Conservation (phyloP, 2,329 filamentous ascomycete species). For the Elsinoe ampelina region DNA sequence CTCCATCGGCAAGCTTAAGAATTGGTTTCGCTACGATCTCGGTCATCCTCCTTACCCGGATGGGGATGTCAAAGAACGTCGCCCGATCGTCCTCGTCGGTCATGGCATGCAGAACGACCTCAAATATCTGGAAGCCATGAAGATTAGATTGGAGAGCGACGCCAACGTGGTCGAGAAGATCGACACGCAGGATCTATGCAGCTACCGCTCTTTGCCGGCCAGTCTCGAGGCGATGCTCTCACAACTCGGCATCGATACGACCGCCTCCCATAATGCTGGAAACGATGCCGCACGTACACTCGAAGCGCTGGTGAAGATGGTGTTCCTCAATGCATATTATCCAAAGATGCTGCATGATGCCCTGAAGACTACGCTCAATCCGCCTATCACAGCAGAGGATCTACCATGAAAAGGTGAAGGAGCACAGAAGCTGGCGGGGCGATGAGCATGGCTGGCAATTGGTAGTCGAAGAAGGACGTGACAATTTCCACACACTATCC, state of each 20-base stretch:
- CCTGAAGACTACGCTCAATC: background rate
- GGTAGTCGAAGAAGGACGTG: too few species aligned
- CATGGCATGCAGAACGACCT: slow-evolving; percentile 21
- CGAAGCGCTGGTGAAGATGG: slow-evolving; percentile 21
- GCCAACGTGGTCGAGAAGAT: slow-evolving; percentile 16
- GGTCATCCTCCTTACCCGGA: background rate
- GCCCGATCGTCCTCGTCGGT: slow-evolving; percentile 22
- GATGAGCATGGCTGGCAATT: too few species aligned
- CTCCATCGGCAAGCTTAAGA: slow-evolving; percentile 11
- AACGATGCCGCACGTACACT: slow-evolving; percentile 20
- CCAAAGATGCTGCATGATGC: background rate
- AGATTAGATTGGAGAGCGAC: slow-evolving; percentile 12
- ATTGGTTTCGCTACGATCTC: background rate
- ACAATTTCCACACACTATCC: too few species aligned
- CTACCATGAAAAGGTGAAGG: background rate
- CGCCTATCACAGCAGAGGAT: background rate
- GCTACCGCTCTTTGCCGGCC: slow-evolving; percentile 17
- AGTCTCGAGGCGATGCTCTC: slow-evolving; percentile 17
- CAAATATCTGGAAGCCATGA: slow-evolving; percentile 17
- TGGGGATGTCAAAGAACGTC: background rate
- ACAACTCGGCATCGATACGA: slow-evolving; percentile 11
- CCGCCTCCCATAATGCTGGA: slow-evolving; percentile 17
- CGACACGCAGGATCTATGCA: slow-evolving; percentile 20
- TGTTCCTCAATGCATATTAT: slow-evolving; percentile 15
- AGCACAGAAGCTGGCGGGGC: too few species aligned